Evolutionary conservation across 345 rosid genomes (phyloP).

Genomic region (Toxicodendron radicans): DNA sequence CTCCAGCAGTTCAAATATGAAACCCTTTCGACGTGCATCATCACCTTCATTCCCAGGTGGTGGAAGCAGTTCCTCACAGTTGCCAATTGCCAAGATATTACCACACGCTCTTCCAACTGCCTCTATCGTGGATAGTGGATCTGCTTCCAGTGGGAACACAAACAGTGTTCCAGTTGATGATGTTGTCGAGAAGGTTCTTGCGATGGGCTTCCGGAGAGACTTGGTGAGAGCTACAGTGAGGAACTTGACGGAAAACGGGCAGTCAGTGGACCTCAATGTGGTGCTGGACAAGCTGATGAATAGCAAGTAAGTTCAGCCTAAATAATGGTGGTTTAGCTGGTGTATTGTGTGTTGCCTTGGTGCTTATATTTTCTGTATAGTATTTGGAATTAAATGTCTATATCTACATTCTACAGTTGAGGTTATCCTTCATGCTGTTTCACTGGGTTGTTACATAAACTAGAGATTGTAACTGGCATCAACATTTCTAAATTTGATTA

Average conservation of each 20-base stretch:
- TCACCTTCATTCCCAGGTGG: constrained; percentile 16
- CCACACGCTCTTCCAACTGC: constrained; percentile 57
- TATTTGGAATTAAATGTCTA: background rate
- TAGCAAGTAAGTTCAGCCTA: constrained; percentile 16
- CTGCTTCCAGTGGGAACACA: constrained; percentile 24
- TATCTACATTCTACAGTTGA: background rate
- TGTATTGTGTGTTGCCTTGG: background rate
- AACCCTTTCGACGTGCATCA: background rate
- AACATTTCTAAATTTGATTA: background rate
- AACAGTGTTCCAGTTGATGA: constrained; percentile 37
- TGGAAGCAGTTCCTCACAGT: constrained; percentile 24
- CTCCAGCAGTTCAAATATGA: constrained; percentile 21
- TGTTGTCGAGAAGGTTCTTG: constrained; percentile 52
- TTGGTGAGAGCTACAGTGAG: constrained; percentile 50
- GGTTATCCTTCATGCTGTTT: background rate
- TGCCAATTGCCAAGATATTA: constrained; percentile 43
- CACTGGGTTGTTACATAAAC: constrained; percentile 3
- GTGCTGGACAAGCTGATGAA: constrained; percentile 58
- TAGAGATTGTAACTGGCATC: background rate
- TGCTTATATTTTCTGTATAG: constrained; percentile 6
- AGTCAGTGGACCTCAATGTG: constrained; percentile 47
- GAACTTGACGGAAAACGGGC: constrained; percentile 45
- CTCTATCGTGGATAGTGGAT: constrained; percentile 33
- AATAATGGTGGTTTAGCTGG: background rate
- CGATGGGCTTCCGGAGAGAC: constrained; percentile 69